These are phyloP conservation scores for Exophiala viscosa DNA, from an alignment of 2,329 filamentous ascomycete genomes.

Conservation along the genomic window DNA sequence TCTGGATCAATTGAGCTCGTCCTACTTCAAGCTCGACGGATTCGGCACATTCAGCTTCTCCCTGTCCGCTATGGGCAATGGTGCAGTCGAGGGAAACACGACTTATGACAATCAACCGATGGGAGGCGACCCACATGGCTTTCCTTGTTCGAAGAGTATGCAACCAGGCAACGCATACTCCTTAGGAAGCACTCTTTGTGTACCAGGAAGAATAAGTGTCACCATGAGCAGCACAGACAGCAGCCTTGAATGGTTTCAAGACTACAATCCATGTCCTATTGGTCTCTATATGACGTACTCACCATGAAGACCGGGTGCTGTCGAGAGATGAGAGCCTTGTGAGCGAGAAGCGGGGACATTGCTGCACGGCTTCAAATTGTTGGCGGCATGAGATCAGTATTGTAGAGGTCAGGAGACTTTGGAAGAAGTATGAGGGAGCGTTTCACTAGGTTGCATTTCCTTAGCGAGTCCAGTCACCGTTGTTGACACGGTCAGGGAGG, in stretches of 20 bases:
- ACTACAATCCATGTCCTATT: constrained; percentile 48
- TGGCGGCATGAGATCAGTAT: not conserved
- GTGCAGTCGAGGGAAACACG: constrained; percentile 46
- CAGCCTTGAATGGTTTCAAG: constrained; percentile 60
- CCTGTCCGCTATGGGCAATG: constrained; percentile 37
- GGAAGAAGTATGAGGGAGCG: not conserved
- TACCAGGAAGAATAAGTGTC: constrained; percentile 45
- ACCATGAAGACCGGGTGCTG: constrained; percentile 1
- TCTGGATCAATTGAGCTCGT: constrained; percentile 54
- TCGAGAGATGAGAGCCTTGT: not conserved
- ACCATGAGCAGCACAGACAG: constrained; percentile 49
- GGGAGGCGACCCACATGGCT: constrained; percentile 41
- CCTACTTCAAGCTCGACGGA: constrained; percentile 54
- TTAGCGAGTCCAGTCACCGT: constrained; percentile 6
- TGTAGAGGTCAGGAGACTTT: not conserved
- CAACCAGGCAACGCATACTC: constrained; percentile 53
- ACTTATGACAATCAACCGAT: constrained; percentile 52
- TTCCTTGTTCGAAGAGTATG: constrained; percentile 36
- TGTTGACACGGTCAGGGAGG: not conserved
- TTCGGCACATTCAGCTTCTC: constrained; percentile 52
- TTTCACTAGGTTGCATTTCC: not conserved
- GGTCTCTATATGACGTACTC: constrained; percentile 23
- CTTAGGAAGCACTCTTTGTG: constrained; percentile 38
- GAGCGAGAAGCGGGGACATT: not conserved
- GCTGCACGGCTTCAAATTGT: too few species aligned